Base-by-base conservation (phyloP, 2,329 filamentous ascomycete species). In the Cordyceps javanica region DNA sequence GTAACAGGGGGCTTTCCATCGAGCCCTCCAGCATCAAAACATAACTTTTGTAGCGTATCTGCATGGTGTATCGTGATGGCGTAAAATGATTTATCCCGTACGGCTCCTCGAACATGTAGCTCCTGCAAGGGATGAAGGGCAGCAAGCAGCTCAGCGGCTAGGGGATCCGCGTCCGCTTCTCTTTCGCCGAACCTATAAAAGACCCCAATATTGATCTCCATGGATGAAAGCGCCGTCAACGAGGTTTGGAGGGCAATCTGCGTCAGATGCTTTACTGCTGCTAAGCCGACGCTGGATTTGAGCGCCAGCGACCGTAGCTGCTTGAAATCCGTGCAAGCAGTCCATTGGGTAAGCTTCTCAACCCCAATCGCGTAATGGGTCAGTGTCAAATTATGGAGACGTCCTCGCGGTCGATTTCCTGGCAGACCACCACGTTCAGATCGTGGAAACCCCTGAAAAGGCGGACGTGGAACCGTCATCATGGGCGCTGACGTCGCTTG, bases 291-390 rank as follows among this genome's bases (percentile, higher is more conserved):
- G 21, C 34, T 28, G 32, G 21, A 51, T 39, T 39, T 39, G 14
- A 51, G 48, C 34, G 34, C 34, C 13, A 51, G 48, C 32, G 48
- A 51, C 48, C 34, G 34, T 39, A 51, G 34, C 32, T 51, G 21
- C 32, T 39, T 39, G 23, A 51, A 51, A 51, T 51, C 34, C 48
- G 34, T 51, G 13, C 34, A 51, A 51, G 48, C 21, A 51, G 48
- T 51, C 48, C 34, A 51, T 51, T 50, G 21, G 48, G 48, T 50
- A 50, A 50, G 32, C 48, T 23, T 50, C 48, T 38, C 32, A 50
- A 50, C 32, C 48, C n/a, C 13, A 32, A 50, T 50, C 32, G 1
- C 48, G 48, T 2, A 26, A 26, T 38, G 2, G 10, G 32, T 3
- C 34, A 51, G 32, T 28, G 34, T 51, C 28, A 51, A 19, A 28